These are phyloP conservation scores for Ogataea methylovora DNA, from an alignment of 805 yeast species.

Conservation along the genomic window DNA sequence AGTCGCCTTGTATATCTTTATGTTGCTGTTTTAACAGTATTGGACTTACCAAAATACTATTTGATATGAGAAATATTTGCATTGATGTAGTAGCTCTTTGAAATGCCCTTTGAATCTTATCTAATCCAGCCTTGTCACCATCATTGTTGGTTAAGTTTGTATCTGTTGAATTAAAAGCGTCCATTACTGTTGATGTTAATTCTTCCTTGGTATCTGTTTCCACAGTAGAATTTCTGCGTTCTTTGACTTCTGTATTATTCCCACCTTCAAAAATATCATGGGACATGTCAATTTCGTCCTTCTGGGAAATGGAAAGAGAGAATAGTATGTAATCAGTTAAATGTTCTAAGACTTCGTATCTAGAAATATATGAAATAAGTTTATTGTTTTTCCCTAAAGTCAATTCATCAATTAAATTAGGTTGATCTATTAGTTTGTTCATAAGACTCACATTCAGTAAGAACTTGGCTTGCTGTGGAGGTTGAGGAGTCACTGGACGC, in stretches of 20 bases:
- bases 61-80: constrained; percentile 20
- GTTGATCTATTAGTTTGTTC: constrained; percentile 28
- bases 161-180: background rate
- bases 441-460: constrained; percentile 21
- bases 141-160: background rate
- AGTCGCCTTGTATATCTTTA: constrained; percentile 4
- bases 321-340: constrained; percentile 22
- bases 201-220: background rate
- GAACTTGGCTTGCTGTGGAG: background rate
- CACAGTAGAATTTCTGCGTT: no score
- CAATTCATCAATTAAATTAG: constrained; percentile 27
- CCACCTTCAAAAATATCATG: constrained; percentile 9
- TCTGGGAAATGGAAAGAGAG: constrained; percentile 14
- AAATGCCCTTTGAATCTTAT: constrained; percentile 15
- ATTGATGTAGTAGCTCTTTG: constrained; percentile 21
- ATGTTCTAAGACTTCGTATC: constrained; percentile 21
- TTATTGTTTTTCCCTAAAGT: constrained; percentile 26
- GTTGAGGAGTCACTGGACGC: background rate
- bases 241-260: background rate
- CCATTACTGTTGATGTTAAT: background rate
- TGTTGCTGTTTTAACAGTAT: constrained; percentile 7
- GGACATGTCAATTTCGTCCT: constrained; percentile 2
- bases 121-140: background rate
- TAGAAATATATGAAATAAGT: constrained; percentile 24
- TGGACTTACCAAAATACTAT: constrained; percentile 12